A percentile compares a stretch with the other conserved stretches of the same genome.
phyloP scores from a whole-genome alignment of 805 yeast genomes.

The Zygotorulaspora danielsina region DNA sequence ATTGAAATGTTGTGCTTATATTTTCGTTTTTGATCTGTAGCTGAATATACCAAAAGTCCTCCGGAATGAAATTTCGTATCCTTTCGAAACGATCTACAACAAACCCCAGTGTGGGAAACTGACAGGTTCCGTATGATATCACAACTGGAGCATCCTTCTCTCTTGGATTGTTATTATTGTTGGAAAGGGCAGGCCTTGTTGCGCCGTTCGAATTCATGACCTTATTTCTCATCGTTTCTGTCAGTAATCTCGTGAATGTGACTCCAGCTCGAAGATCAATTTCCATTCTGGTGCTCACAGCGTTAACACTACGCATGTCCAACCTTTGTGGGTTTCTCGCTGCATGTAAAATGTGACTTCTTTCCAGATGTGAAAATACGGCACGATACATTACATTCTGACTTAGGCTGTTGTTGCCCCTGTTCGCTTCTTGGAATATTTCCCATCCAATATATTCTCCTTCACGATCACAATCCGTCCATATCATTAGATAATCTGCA shows the following conservation, averaged over 20 bases:
- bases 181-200: slow-evolving; percentile 1
- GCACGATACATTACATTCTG: slow-evolving; percentile 63
- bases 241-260: slow-evolving; percentile 78
- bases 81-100: slow-evolving; percentile 87
- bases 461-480: slow-evolving; percentile 99
- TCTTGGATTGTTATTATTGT: slow-evolving; percentile 3
- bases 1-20: slow-evolving; percentile 43
- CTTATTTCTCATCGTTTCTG: slow-evolving; percentile 40
- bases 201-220: slow-evolving; percentile 15
- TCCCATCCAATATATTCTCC: slow-evolving; percentile 93
- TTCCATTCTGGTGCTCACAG: slow-evolving; percentile 83
- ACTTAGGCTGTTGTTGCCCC: slow-evolving; percentile 39
- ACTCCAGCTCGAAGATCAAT: slow-evolving; percentile 86
- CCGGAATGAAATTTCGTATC: slow-evolving; percentile 65
- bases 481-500: slow-evolving; percentile 70
- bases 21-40: slow-evolving; percentile 45
- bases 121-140: slow-evolving; percentile 86
- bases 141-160: slow-evolving; percentile 25
- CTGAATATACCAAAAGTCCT: slow-evolving; percentile 73
- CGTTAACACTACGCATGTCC: slow-evolving; percentile 68
- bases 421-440: slow-evolving; percentile 63
- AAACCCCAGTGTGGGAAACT: slow-evolving; percentile 94
- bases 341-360: slow-evolving; percentile 66
- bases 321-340: slow-evolving; percentile 62
- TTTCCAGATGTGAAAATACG: slow-evolving; percentile 80